Conservation (phyloP, 2,329 filamentous ascomycete genomes). For the Colletotrichum tanaceti region DNA sequence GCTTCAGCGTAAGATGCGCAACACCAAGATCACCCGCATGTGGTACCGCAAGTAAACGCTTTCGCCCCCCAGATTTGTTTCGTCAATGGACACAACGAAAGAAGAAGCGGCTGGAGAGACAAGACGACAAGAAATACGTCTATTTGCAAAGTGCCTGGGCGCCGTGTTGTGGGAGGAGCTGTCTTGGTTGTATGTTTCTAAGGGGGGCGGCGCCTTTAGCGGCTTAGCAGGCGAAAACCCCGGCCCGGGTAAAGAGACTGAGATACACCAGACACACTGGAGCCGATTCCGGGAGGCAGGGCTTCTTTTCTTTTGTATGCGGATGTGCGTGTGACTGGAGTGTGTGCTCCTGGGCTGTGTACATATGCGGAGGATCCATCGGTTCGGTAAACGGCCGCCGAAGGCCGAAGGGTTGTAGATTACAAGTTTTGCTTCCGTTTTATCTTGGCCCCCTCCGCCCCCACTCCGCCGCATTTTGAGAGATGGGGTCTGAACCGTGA, state of each 20-base stretch:
- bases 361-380: slow-evolving; percentile 40
- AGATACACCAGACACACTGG: slow-evolving; percentile 23
- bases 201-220: neutral
- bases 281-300: slow-evolving; percentile 13
- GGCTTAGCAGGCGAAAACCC: neutral
- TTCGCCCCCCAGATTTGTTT: neutral
- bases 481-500: neutral
- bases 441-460: neutral
- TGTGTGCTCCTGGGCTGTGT: slow-evolving; percentile 30
- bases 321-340: slow-evolving; percentile 25
- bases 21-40: slow-evolving; percentile 66
- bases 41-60: slow-evolving; percentile 66
- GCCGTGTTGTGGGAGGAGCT: neutral
- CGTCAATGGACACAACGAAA: neutral
- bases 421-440: slow-evolving; percentile 37
- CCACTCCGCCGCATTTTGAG: neutral
- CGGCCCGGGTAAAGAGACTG: neutral
- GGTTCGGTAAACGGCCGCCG: slow-evolving; percentile 32
- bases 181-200: neutral
- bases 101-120: neutral
- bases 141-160: neutral
- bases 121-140: too few relatives aligned
- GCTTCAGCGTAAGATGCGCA: slow-evolving; percentile 80
- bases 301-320: slow-evolving; percentile 37
- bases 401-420: slow-evolving; percentile 40